Base-by-base conservation (phyloP, 768 basidiomycete species). In the Vararia minispora region DNA sequence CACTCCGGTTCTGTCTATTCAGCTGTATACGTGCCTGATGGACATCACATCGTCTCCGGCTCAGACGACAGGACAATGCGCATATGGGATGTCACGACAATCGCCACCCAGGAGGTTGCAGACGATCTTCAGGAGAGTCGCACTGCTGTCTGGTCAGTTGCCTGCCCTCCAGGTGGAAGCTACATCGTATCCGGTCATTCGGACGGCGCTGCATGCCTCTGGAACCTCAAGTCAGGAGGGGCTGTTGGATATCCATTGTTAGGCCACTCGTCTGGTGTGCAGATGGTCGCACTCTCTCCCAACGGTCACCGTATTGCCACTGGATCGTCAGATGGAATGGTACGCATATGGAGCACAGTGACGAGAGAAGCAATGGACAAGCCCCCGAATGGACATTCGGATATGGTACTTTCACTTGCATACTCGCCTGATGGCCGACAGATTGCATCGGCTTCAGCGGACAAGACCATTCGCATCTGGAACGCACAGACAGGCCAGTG, bases 1-100 rank as follows among this genome's bases (percentile, higher is more conserved):
- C n/a, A n/a, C n/a, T n/a, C n/a, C n/a, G n/a, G n/a, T n/a, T n/a
- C n/a, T n/a, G n/a, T n/a, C n/a, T n/a, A n/a, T n/a, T n/a, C n/a
- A n/a, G n/a, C n/a, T n/a, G n/a, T n/a, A n/a, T n/a, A n/a, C n/a
- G n/a, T n/a, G n/a, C n/a, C n/a, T n/a, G 85, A 91, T 48, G 90
- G 91, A 6, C 69, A 77, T 4, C 69, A 83, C 48, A 80, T 94
- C 47, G 86, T 91, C 8, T 90, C 87, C 4, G 91, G 90, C 12
- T 90, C 86, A 0, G 89, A 89, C 3, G 87, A 79, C 59, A 69
- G 69, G 55, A 74, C 72, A 1, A 72, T 72, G 20, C 57, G 71
- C 31, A 69, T 77, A 37, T 79, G 76, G 76, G 69, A 75, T 45
- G 69, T 76, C 57, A 62, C 63, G 33, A 67, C 64, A 9, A 65